A percentile compares a stretch with the other conserved stretches of the same genome.
Evolutionary conservation across 2,329 filamentous ascomycete species (phyloP).

Genomic region (Nemania diffusa): DNA sequence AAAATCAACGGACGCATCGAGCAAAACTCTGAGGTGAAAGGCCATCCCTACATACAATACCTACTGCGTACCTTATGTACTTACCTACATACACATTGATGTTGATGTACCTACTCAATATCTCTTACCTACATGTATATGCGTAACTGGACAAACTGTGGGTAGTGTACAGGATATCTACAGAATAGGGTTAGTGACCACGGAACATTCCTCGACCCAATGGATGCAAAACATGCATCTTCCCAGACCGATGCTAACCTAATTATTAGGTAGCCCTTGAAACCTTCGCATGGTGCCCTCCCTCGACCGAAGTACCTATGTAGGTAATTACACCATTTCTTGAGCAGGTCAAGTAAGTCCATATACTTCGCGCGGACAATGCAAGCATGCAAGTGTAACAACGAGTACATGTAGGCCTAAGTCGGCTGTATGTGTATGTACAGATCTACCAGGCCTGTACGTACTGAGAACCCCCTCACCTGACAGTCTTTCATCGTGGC

Average conservation of each 20-base stretch:
- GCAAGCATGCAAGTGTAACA: conserved; percentile 2
- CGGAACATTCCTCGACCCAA: conserved; percentile 24
- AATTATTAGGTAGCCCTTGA: not conserved
- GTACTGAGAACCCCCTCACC: conserved; percentile 11
- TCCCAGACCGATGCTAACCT: conserved; percentile 16
- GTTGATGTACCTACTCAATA: not conserved
- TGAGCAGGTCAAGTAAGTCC: not conserved
- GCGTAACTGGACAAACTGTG: not conserved
- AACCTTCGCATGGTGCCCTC: too few relatives aligned
- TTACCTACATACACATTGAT: not conserved
- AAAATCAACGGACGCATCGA: not conserved
- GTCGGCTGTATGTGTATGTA: too few relatives aligned
- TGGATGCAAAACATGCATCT: conserved; percentile 35
- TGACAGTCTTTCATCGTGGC: conserved; percentile 24
- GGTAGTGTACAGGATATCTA: not conserved
- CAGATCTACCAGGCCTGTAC: not conserved
- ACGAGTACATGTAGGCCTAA: conserved; percentile 1
- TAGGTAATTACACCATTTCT: not conserved
- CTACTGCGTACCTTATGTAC: not conserved
- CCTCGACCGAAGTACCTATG: not conserved
- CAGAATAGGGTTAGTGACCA: not conserved
- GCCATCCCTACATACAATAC: conserved; percentile 5
- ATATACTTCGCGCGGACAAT: not conserved
- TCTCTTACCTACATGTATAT: not conserved
- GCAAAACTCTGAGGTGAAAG: not conserved